Evolutionary conservation across 2,329 filamentous ascomycete species (phyloP).

Genomic region (Neobulgaria alba): DNA sequence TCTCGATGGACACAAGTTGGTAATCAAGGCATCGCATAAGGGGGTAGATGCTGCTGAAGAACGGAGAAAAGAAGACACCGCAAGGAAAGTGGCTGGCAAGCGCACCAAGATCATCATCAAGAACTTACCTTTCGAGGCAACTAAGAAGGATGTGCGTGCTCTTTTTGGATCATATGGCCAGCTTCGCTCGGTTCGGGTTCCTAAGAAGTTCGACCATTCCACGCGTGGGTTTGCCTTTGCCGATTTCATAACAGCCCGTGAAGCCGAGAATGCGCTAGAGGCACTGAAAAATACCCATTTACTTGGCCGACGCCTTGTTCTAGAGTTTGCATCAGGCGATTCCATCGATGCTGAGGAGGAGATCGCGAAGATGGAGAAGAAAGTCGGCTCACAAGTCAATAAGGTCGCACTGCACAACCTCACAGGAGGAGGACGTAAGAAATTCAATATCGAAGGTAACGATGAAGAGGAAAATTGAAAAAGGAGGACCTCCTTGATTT

Average conservation of each 20-base stretch:
- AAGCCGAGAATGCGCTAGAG: slow-evolving; percentile 85
- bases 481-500: slow-evolving; percentile 11
- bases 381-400: slow-evolving; percentile 82
- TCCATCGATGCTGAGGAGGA: slow-evolving; percentile 89
- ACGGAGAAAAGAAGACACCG: slow-evolving; percentile 69
- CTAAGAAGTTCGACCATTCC: slow-evolving; percentile 85
- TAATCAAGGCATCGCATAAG: slow-evolving; percentile 80
- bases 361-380: slow-evolving; percentile 94
- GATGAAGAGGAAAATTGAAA: slow-evolving; percentile 44
- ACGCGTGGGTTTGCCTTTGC: slow-evolving; percentile 95
- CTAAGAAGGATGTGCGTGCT: slow-evolving; percentile 82
- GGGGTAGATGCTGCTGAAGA: slow-evolving; percentile 83
- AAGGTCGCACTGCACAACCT: slow-evolving; percentile 86
- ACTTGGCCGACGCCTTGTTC: slow-evolving; percentile 76
- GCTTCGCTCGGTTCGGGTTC: slow-evolving; percentile 83
- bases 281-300: slow-evolving; percentile 89
- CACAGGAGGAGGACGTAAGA: slow-evolving; percentile 73
- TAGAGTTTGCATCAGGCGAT: slow-evolving; percentile 87
- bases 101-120: slow-evolving; percentile 95
- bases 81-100: slow-evolving; percentile 68
- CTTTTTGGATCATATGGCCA: slow-evolving; percentile 88
- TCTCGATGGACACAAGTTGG: slow-evolving; percentile 78
- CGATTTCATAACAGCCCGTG: slow-evolving; percentile 84
- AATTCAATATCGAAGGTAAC: slow-evolving; percentile 74
- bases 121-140: slow-evolving; percentile 92